A percentile compares a stretch with the other conserved stretches of the same genome.
These are phyloP conservation scores for Aspergillus cavernicola DNA, from an alignment of 495 filamentous ascomycete genomes.

Conservation along the genomic window DNA sequence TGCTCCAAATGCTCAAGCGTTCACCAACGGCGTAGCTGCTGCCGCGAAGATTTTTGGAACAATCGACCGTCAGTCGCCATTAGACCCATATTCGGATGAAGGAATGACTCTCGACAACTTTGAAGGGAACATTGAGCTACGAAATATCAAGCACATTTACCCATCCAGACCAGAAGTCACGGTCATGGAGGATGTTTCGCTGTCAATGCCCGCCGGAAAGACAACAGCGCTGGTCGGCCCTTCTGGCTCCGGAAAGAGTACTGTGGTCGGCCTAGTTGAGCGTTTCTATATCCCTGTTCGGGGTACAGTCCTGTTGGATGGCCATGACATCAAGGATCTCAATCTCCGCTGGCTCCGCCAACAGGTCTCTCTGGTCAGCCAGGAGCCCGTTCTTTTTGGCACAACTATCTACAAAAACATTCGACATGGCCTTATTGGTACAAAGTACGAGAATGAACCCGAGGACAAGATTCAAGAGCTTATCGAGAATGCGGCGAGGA, in stretches of 20 bases:
- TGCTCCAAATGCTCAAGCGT: constrained; percentile 78
- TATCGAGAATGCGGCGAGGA: constrained; percentile 76
- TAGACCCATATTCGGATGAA: constrained; percentile 70
- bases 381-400: constrained; percentile 69
- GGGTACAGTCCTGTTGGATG: constrained; percentile 78
- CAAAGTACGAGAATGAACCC: constrained; percentile 61
- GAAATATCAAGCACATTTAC: constrained; percentile 85
- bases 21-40: constrained; percentile 76
- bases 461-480: constrained; percentile 64
- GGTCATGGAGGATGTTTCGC: constrained; percentile 77
- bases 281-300: constrained; percentile 87
- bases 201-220: constrained; percentile 79
- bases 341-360: constrained; percentile 91
- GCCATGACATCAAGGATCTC: constrained; percentile 71
- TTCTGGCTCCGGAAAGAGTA: constrained; percentile 87
- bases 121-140: constrained; percentile 76
- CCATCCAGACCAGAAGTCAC: constrained; percentile 86
- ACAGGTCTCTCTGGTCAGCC: constrained; percentile 84
- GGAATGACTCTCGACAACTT: constrained; percentile 69
- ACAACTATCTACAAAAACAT: constrained; percentile 88
- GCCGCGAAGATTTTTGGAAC: constrained; percentile 87
- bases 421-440: constrained; percentile 81
- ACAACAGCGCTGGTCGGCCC: constrained; percentile 83
- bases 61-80: constrained; percentile 84
- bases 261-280: constrained; percentile 87